Conservation (phyloP, 768 basidiomycete genomes). For the Polyporus arcularius region DNA sequence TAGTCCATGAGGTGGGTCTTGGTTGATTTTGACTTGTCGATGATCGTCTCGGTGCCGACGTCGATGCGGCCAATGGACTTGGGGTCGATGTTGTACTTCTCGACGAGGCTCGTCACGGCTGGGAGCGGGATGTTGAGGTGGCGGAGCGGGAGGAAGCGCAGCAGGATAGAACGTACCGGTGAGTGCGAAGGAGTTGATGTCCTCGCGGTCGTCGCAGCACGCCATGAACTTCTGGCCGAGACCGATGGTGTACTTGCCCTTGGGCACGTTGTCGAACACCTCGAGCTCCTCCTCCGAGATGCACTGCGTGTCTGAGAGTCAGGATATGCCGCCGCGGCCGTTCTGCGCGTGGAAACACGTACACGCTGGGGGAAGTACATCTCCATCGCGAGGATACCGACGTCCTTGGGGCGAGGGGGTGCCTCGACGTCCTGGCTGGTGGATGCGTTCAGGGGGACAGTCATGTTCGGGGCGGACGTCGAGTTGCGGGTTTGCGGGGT, state of each 20-base stretch:
- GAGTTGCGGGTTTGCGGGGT: conserved; percentile 1
- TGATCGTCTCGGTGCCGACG: conserved; percentile 98
- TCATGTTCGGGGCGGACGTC: conserved; percentile 23
- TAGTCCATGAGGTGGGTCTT: conserved; percentile 99
- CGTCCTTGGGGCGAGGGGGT: conserved; percentile 76
- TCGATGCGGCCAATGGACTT: conserved; percentile 96
- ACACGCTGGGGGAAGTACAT: conserved; percentile 88
- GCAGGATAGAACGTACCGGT: conserved; percentile 60
- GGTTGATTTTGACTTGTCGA: conserved; percentile 99
- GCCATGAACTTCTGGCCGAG: conserved; percentile 98
- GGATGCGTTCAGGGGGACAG: conserved; percentile 28
- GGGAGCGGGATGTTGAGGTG: neutral
- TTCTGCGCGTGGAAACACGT: conserved; percentile 4
- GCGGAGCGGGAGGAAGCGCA: neutral
- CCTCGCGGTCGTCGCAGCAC: conserved; percentile 97
- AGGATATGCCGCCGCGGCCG: neutral
- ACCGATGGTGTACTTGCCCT: conserved; percentile 99
- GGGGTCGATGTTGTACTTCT: conserved; percentile 96
- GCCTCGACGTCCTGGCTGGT: conserved; percentile 27
- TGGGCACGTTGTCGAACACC: conserved; percentile 88
- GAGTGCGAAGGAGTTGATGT: conserved; percentile 97
- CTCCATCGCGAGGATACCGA: conserved; percentile 92
- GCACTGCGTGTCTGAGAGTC: conserved; percentile 54
- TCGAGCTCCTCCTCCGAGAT: conserved; percentile 96
- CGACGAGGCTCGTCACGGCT: conserved; percentile 89